Evolutionary conservation across 1,139 yeast genomes (phyloP).

Genomic region (Sugiyamaella japonica): DNA sequence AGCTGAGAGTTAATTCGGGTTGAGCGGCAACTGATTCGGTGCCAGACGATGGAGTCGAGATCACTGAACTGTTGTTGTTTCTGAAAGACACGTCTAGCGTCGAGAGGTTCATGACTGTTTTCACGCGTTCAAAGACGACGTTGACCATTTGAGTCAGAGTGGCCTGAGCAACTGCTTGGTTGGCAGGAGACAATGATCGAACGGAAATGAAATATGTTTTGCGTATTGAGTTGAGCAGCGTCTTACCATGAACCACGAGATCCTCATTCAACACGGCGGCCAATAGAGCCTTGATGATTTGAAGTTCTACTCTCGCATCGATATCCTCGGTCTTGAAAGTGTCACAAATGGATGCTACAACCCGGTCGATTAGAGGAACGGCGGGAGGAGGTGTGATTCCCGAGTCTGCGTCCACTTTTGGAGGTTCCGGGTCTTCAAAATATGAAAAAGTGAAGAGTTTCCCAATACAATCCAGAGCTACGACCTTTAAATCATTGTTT

Average conservation of each 20-base stretch:
- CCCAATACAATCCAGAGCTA: slow-evolving; percentile 64
- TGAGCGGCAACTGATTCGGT: neutral
- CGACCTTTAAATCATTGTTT: slow-evolving; percentile 52
- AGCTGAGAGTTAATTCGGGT: slow-evolving; percentile 16
- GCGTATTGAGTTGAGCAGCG: slow-evolving; percentile 84
- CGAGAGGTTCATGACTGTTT: slow-evolving; percentile 23
- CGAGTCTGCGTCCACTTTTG: slow-evolving; percentile 41
- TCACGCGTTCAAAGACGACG: slow-evolving; percentile 78
- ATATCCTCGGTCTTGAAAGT: slow-evolving; percentile 93
- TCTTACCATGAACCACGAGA: slow-evolving; percentile 88
- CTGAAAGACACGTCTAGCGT: slow-evolving; percentile 16
- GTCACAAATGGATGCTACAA: slow-evolving; percentile 79
- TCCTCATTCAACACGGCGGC: slow-evolving; percentile 80
- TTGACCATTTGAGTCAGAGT: slow-evolving; percentile 88
- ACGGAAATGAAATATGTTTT: slow-evolving; percentile 92
- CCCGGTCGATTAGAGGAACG: slow-evolving; percentile 71
- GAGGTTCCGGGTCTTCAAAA: slow-evolving; percentile 52
- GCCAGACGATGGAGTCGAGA: neutral
- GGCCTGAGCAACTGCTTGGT: slow-evolving; percentile 95
- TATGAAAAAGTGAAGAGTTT: slow-evolving; percentile 65
- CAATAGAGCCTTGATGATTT: slow-evolving; percentile 86
- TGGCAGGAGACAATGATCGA: slow-evolving; percentile 73
- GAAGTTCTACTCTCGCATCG: slow-evolving; percentile 83
- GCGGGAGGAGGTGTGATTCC: slow-evolving; percentile 54
- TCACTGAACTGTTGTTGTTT: slow-evolving; percentile 9